These are phyloP conservation scores for Coniferiporia weirii DNA, from an alignment of 1,284 basidiomycete species.

Conservation along the genomic window DNA sequence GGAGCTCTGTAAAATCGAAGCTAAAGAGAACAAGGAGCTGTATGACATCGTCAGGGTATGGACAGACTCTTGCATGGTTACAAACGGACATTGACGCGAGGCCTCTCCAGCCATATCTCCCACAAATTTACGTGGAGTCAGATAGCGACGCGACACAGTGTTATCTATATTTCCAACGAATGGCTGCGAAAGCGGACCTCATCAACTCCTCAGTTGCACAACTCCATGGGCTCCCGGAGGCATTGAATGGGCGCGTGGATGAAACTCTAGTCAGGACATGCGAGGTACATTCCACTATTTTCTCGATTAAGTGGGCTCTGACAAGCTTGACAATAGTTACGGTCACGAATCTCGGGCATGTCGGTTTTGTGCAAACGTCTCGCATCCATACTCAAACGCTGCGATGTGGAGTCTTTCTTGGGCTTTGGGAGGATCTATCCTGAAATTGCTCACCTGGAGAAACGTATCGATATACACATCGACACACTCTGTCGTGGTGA, in stretches of 20 bases:
- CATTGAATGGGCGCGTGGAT: conserved; percentile 73
- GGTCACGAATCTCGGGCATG: conserved; percentile 74
- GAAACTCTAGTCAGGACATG: conserved; percentile 85
- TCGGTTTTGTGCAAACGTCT: conserved; percentile 85
- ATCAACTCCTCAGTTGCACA: conserved; percentile 79
- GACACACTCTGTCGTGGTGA: conserved; percentile 80
- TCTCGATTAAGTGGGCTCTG: not conserved
- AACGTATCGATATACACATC: conserved; percentile 87
- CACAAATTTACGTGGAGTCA: conserved; percentile 78
- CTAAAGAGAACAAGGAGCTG: conserved; percentile 74
- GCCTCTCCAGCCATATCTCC: conserved; percentile 67
- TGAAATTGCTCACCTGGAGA: conserved; percentile 86
- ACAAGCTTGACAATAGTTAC: conserved; percentile 47
- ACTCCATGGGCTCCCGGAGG: conserved; percentile 76
- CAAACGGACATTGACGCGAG: no score
- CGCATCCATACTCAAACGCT: conserved; percentile 71
- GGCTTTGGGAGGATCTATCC: conserved; percentile 78
- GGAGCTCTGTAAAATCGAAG: conserved; percentile 80
- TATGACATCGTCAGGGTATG: conserved; percentile 63
- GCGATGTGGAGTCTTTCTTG: conserved; percentile 79
- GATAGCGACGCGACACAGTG: conserved; percentile 84
- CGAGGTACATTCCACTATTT: conserved; percentile 51
- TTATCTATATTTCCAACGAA: conserved; percentile 86
- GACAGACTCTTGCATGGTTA: not conserved
- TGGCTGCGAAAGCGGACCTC: conserved; percentile 80